Evolutionary conservation across 2,329 filamentous ascomycete species (phyloP).

Genomic region (Fragosphaeria purpurea): DNA sequence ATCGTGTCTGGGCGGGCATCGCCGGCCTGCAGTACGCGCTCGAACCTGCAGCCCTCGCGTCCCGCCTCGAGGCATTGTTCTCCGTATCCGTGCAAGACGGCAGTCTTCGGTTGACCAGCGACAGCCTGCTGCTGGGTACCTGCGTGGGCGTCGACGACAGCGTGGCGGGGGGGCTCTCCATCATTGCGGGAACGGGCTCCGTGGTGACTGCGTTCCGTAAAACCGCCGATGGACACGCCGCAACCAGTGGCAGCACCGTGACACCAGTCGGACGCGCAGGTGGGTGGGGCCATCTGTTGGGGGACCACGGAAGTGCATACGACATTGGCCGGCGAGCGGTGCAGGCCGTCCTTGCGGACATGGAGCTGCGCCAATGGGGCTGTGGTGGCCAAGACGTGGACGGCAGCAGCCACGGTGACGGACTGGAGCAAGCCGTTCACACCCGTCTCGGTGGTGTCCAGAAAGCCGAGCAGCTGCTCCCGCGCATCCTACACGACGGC

Average conservation of each 20-base stretch:
- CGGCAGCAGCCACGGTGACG: background rate
- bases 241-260: background rate
- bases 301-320: constrained; percentile 7
- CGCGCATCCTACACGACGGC: constrained; percentile 3
- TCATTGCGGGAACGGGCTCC: constrained; percentile 1
- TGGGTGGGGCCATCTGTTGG: constrained; percentile 6
- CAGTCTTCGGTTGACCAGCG: constrained; percentile 6
- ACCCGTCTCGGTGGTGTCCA: background rate
- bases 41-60: constrained; percentile 2
- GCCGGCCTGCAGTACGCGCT: constrained; percentile 6
- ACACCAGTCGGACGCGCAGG: constrained; percentile 1
- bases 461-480: background rate
- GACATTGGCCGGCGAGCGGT: constrained; percentile 6
- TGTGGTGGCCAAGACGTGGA: too few relatives aligned
- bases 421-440: constrained; percentile 1
- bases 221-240: background rate
- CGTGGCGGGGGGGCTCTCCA: constrained; percentile 1
- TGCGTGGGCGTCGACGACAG: constrained; percentile 2
- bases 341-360: constrained; percentile 4
- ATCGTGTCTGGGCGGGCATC: constrained; percentile 6
- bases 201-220: constrained; percentile 3
- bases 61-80: constrained; percentile 3
- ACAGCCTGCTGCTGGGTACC: constrained; percentile 1
- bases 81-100: background rate
- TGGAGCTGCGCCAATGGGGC: background rate